Percentiles rank a stretch among this genome's conserved stretches.
Evolutionary conservation across 2,329 filamentous ascomycete species (phyloP).

Genomic region (Claviceps sp.): DNA sequence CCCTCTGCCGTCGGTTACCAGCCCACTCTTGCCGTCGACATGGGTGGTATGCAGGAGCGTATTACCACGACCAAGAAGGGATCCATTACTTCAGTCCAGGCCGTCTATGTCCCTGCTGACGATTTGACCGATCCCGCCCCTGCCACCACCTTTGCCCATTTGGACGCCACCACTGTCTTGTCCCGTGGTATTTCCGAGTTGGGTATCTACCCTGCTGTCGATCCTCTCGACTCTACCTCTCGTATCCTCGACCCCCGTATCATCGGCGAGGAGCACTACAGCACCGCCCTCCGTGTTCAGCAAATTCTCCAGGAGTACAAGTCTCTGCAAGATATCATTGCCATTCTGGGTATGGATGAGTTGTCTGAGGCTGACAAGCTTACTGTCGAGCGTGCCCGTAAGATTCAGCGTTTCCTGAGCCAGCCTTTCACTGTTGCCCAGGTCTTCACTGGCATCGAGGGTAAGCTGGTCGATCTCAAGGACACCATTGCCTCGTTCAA

Average conservation of each 20-base stretch:
- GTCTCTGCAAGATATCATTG: constrained; percentile 99
- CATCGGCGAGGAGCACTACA: constrained; percentile 95
- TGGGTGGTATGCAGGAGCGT: constrained; percentile 99
- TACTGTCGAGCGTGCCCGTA: constrained; percentile 99
- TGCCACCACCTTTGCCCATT: constrained; percentile 98
- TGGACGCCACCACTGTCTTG: constrained; percentile 99
- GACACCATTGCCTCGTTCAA: constrained; percentile 97
- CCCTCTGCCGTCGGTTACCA: constrained; percentile 99
- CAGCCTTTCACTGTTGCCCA: constrained; percentile 90
- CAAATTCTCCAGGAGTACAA: constrained; percentile 99
- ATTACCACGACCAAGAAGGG: constrained; percentile 99
- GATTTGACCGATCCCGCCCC: constrained; percentile 99
- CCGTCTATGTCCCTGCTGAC: constrained; percentile 99
- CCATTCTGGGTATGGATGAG: constrained; percentile 99
- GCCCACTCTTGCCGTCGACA: constrained; percentile 94
- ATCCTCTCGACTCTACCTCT: constrained; percentile 98
- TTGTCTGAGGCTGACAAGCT: constrained; percentile 98
- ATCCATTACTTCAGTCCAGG: constrained; percentile 99
- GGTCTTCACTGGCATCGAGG: constrained; percentile 88
- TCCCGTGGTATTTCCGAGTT: constrained; percentile 99
- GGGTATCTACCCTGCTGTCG: constrained; percentile 99
- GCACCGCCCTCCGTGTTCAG: constrained; percentile 87
- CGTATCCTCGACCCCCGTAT: constrained; percentile 99
- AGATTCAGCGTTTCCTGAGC: constrained; percentile 98
- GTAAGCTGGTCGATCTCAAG: constrained; percentile 94